Evolutionary conservation across 768 basidiomycete genomes (phyloP).

Genomic region (Boletus barrowsii): DNA sequence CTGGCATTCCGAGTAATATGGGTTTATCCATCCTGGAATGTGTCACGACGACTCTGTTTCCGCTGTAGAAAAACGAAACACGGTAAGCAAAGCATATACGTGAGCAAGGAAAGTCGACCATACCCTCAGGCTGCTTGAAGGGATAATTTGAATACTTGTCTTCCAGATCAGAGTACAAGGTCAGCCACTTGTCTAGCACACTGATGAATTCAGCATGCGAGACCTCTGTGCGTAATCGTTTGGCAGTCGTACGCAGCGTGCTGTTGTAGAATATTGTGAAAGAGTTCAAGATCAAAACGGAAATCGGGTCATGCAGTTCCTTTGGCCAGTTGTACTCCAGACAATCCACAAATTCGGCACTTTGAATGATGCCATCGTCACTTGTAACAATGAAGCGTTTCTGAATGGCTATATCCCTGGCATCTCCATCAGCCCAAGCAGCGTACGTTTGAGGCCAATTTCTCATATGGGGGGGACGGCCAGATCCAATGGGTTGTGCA

Average conservation of each 20-base stretch:
- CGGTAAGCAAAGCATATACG: background rate
- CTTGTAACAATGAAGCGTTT: too few relatives aligned
- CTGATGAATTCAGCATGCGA: background rate
- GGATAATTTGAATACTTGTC: constrained; percentile 1
- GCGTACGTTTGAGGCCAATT: background rate
- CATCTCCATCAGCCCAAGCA: background rate
- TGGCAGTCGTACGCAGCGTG: background rate
- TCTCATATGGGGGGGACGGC: background rate
- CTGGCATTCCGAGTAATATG: too few relatives aligned
- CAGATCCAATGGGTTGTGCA: background rate
- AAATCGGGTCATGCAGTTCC: background rate
- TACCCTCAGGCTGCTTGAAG: background rate
- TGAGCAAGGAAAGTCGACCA: background rate
- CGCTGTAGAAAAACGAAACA: too few relatives aligned
- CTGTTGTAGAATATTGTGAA: background rate
- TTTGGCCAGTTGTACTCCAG: background rate
- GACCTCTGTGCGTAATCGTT: background rate
- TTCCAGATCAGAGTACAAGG: background rate
- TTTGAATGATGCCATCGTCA: background rate
- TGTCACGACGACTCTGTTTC: background rate
- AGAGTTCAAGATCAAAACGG: background rate
- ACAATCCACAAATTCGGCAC: background rate
- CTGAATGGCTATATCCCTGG: too few relatives aligned
- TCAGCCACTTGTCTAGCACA: background rate
- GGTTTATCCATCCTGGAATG: background rate